Conservation (phyloP, 1,284 basidiomycete genomes). For the Puccinia horiana region DNA sequence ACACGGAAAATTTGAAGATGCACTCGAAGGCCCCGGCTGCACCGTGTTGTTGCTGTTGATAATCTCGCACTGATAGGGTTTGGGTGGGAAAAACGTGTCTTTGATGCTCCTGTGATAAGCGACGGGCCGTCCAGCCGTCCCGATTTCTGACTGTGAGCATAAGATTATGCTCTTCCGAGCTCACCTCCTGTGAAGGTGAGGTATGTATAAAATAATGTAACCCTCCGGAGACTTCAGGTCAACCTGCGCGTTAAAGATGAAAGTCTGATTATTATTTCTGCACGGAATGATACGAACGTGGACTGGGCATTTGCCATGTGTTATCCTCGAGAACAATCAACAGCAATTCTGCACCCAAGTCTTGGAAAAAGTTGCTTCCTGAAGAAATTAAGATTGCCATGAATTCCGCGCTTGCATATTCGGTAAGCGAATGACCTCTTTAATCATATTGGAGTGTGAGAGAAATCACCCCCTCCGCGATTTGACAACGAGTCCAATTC, state of each 20-base stretch:
- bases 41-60: neutral
- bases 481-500: too few relatives aligned
- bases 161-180: neutral
- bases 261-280: neutral
- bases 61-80: neutral
- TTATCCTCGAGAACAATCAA: neutral
- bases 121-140: neutral
- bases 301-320: slow-evolving; percentile 1
- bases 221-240: neutral
- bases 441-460: too few relatives aligned
- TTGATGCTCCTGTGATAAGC: slow-evolving; percentile 8
- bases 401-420: too few relatives aligned
- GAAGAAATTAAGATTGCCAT: too few relatives aligned
- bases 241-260: neutral
- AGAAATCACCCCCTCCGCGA: too few relatives aligned
- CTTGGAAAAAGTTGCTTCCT: too few relatives aligned
- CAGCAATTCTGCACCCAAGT: neutral
- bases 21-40: neutral
- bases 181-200: neutral
- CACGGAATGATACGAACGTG: neutral
- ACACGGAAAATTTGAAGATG: neutral
- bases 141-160: neutral
- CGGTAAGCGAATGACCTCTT: too few relatives aligned
- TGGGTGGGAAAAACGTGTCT: neutral
- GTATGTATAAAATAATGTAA: neutral